Base-by-base conservation (phyloP, 768 basidiomycete species). In the Paxillus involutus region DNA sequence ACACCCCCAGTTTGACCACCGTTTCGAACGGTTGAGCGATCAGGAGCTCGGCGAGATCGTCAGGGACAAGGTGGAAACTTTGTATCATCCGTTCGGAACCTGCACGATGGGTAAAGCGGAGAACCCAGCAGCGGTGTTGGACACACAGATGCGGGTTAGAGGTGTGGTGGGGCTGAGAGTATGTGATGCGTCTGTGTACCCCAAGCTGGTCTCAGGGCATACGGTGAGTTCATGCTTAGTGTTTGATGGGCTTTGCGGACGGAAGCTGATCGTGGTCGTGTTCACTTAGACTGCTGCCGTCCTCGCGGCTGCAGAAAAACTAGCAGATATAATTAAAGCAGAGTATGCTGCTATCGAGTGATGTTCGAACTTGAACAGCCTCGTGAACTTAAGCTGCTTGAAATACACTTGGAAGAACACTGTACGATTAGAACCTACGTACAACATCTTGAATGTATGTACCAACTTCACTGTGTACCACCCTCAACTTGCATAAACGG, bases 151-250 rank as follows among this genome's bases (percentile, higher is more conserved):
- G 53, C 56, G 64, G 21, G 79, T 83, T 35, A 69, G 78, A 39
- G 81, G 80, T 4, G 59, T 71, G 5, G 59, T 63, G 48, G 70
- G 73, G 45, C 68, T 82, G 44, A 54, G 80, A 16, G 70, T 82
- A 13, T 78, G 68, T 16, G 80, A 82, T 56, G 79, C 77, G 42
- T 75, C 73, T 11, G 59, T 80, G 24, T 74, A 74, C 52, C 78
- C 80, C 41, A 72, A 64, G 35, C 64, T 80, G 49, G 60, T 75
- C 0, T 68, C 76, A 1, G 77, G 77, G 19, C 80, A 81, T 51
- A 77, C 78, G 61, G 78, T 78, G 44, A 53, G 74, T 69, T 6
- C 40, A n/a, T 36, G 16, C 3, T 8, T 13, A 24, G 17, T 24
- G 10, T 46, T 21, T 52, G 16, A 35, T 35, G 35, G 35, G 35